Evolutionary conservation across 1,284 basidiomycete genomes (phyloP).

Genomic region (Psilocybe mexicana): DNA sequence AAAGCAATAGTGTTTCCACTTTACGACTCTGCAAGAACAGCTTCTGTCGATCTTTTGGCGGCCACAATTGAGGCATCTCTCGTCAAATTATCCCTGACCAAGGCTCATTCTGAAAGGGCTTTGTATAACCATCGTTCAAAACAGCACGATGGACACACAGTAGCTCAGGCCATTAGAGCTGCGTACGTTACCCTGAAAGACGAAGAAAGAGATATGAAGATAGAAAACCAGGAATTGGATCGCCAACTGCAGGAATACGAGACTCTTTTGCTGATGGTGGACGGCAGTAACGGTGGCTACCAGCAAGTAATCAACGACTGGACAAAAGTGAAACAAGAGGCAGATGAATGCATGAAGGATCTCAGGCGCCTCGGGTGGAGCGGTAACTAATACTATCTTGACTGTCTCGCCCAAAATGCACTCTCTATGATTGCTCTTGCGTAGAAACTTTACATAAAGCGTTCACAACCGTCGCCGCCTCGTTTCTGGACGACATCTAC

Average conservation of each 20-base stretch:
- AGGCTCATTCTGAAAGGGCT: conserved; percentile 37
- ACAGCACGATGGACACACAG: conserved; percentile 17
- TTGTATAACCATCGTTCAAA: conserved; percentile 38
- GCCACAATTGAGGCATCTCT: conserved; percentile 47
- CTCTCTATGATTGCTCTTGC: too few relatives aligned
- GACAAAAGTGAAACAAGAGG: conserved; percentile 45
- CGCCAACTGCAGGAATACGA: conserved; percentile 44
- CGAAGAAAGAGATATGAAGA: conserved; percentile 37
- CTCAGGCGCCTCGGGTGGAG: conserved; percentile 51
- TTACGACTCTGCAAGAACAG: conserved; percentile 15
- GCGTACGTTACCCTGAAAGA: conserved; percentile 35
- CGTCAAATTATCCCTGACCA: conserved; percentile 47
- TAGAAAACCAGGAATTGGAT: conserved; percentile 40
- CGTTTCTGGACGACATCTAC: not conserved
- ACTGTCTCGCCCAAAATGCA: not conserved
- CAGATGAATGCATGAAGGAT: conserved; percentile 49
- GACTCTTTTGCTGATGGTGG: conserved; percentile 39
- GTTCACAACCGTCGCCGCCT: not conserved
- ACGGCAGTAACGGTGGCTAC: conserved; percentile 41
- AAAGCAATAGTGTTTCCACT: conserved; percentile 15
- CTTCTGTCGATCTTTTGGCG: conserved; percentile 36
- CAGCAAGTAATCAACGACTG: conserved; percentile 50
- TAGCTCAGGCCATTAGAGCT: conserved; percentile 36
- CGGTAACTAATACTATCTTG: conserved; percentile 32
- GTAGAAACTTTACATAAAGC: not conserved